Base-by-base conservation (phyloP, 352 stramenopile genomes). In the Pythium coloratum region DNA sequence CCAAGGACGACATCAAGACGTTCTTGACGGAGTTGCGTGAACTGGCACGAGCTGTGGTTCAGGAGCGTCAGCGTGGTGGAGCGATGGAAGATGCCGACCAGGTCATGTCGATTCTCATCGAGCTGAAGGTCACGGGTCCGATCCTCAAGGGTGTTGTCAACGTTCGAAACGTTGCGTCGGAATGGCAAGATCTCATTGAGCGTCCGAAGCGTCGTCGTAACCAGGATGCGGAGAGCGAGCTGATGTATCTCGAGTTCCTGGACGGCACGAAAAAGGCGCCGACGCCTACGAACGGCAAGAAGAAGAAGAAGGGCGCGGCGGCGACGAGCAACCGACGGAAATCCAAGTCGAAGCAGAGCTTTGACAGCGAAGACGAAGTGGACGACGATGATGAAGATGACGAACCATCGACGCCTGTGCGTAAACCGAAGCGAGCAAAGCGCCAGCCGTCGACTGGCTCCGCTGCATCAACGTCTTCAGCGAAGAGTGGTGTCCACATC, bases 181-280 rank as follows among this genome's bases (percentile, higher is more conserved):
- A 96, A 33, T 96, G 88, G 88, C 76, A 95, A 7, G 86, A 96
- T 20, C 75, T 93, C 59, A 96, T 96, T 69, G 88, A 96, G 54
- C 83, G 88, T n/a, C 88, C 88, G 0, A 94, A 92, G 69, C 88
- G 88, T 60, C 81, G 88, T 26, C 77, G 88, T 18, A 96, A 92
- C 61, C 86, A 96, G 70, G 86, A 95, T 51, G 73, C 82, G 0
- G 88, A 93, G 30, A 92, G 86, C 49, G 79, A 93, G 55, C 64
- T 95, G 38, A 96, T 96, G 88, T 96, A 94, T 66, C 72, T 92
- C 13, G 85, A 91, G 46, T 93, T 96, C 38, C 56, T 96, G 34
- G 88, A 96, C 60, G 88, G 87, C 7, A 76, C 67, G 24, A 92
- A 92, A 40, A 67, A 90, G 36, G 61, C 75, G 28, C 26, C 36